phyloP scores from a whole-genome alignment of 1,284 basidiomycete species.

The Moesziomyces aphidis region DNA sequence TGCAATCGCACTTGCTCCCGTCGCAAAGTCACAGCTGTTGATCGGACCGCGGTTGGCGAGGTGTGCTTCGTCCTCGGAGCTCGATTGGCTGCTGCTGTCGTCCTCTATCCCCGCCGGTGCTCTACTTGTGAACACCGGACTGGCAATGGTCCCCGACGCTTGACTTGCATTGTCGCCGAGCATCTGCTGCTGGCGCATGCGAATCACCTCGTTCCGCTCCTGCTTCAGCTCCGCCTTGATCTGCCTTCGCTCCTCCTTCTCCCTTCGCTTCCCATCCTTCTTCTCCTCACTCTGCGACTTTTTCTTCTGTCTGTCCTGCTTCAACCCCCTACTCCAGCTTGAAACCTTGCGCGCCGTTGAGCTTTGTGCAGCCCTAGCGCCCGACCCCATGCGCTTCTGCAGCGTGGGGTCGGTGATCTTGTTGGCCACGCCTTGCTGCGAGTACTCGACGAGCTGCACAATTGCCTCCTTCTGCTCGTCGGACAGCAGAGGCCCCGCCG shows the following conservation, averaged over 20 bases:
- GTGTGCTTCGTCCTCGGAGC: not conserved
- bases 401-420: slow-evolving; percentile 45
- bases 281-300: slow-evolving; percentile 6
- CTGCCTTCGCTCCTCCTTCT: slow-evolving; percentile 22
- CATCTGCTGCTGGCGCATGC: slow-evolving; percentile 19
- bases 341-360: slow-evolving; percentile 5
- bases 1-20: slow-evolving; percentile 2
- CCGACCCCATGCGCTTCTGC: slow-evolving; percentile 16
- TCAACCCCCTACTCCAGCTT: slow-evolving; percentile 5
- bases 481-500: slow-evolving; percentile 40
- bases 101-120: not conserved
- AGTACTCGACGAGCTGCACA: slow-evolving; percentile 36
- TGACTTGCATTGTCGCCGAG: slow-evolving; percentile 1
- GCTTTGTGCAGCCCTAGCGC: slow-evolving; percentile 15
- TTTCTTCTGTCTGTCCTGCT: slow-evolving; percentile 8
- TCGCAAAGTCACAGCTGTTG: slow-evolving; percentile 3
- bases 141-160: not conserved
- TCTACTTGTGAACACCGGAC: not conserved
- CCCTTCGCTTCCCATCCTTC: slow-evolving; percentile 11
- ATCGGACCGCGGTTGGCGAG: slow-evolving; percentile 12
- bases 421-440: slow-evolving; percentile 39
- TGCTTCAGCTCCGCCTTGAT: slow-evolving; percentile 27
- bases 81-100: not conserved
- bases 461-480: slow-evolving; percentile 34
- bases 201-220: slow-evolving; percentile 15